Percentiles rank a stretch among this genome's conserved stretches.
phyloP scores from a whole-genome alignment of 2,329 filamentous ascomycete genomes.

The Pezicula radicicola region DNA sequence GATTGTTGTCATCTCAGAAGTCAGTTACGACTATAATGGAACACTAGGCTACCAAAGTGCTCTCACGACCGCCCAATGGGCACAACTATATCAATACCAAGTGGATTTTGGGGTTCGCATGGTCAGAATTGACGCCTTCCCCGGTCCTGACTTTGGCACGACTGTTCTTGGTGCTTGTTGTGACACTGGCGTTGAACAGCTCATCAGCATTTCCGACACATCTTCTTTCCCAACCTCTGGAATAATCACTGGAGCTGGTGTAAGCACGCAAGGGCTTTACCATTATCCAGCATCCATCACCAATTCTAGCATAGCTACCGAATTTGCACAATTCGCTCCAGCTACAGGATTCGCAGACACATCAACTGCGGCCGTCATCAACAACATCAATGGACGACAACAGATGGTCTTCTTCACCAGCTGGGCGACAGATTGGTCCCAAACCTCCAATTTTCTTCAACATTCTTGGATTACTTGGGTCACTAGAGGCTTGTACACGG shows the following conservation, averaged over 20 bases:
- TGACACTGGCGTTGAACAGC: constrained; percentile 43
- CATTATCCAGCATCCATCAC: constrained; percentile 57
- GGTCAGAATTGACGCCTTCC: constrained; percentile 57
- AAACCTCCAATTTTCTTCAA: constrained; percentile 55
- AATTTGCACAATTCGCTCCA: constrained; percentile 51
- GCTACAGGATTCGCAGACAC: constrained; percentile 34
- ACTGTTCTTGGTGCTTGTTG: constrained; percentile 40
- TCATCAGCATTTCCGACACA: constrained; percentile 50
- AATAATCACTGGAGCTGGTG: constrained; percentile 40
- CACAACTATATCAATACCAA: constrained; percentile 54
- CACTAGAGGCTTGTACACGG: constrained; percentile 49
- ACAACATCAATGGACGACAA: constrained; percentile 51
- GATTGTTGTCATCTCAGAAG: constrained; percentile 40
- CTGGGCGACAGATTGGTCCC: constrained; percentile 41
- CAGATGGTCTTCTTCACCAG: constrained; percentile 61
- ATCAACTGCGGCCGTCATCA: constrained; percentile 56
- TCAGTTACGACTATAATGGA: constrained; percentile 46
- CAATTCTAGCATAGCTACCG: constrained; percentile 48
- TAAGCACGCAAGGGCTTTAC: constrained; percentile 50
- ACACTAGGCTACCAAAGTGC: constrained; percentile 20
- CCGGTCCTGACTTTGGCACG: constrained; percentile 45
- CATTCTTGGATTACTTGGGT: constrained; percentile 62
- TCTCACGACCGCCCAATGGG: constrained; percentile 54
- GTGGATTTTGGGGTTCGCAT: constrained; percentile 54
- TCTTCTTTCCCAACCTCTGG: constrained; percentile 52